phyloP scores from a whole-genome alignment of 2,329 filamentous ascomycete species.

The Venturia oleaginea region DNA sequence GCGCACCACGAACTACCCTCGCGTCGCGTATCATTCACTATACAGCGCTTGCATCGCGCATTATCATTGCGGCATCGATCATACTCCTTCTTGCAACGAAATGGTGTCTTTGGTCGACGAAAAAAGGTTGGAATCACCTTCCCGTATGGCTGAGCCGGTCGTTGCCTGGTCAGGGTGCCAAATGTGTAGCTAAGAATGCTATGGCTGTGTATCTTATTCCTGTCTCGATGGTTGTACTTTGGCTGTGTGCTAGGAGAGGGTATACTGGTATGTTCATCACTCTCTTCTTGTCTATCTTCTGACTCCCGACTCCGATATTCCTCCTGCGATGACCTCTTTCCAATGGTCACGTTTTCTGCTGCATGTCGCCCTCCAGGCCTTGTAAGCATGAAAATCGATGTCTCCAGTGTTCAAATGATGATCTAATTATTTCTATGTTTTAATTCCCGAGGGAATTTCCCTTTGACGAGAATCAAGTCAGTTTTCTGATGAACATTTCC shows the following conservation, averaged over 20 bases:
- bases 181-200: not conserved
- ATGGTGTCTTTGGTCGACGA: constrained; percentile 13
- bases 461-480: constrained; percentile 8
- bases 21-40: constrained; percentile 30
- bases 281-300: not conserved
- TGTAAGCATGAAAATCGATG: not conserved
- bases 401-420: constrained; percentile 4
- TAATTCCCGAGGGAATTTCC: constrained; percentile 3
- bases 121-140: constrained; percentile 4
- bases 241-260: constrained; percentile 9
- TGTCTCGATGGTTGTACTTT: not conserved
- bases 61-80: constrained; percentile 10
- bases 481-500: constrained; percentile 4
- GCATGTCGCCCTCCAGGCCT: not conserved
- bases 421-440: constrained; percentile 9
- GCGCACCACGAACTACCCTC: constrained; percentile 43
- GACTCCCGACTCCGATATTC: too few species aligned
- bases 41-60: not conserved
- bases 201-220: constrained; percentile 11
- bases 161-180: constrained; percentile 2
- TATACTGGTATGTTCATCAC: constrained; percentile 12
- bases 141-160: constrained; percentile 5
- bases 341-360: not conserved
- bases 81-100: constrained; percentile 20
- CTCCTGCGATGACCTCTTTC: not conserved